phyloP scores from a whole-genome alignment of 306 rosid genomes.

The Quercus ilex region DNA sequence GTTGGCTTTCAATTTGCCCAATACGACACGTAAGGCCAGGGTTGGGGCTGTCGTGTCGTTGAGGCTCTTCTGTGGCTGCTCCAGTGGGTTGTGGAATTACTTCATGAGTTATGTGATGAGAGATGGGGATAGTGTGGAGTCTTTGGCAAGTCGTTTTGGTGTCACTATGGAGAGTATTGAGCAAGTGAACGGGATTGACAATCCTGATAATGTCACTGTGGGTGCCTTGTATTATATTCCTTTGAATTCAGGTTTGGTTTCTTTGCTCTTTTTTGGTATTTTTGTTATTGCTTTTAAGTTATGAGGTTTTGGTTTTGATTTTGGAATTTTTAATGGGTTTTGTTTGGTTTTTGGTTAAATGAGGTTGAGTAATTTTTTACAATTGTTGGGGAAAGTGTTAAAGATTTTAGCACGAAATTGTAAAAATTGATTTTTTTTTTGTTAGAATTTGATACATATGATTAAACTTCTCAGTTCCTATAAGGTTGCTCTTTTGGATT shows the following conservation, averaged over 20 bases:
- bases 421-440: too few species aligned
- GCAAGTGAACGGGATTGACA: constrained; percentile 61
- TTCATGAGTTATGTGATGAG: constrained; percentile 84
- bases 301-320: background rate
- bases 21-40: constrained; percentile 54
- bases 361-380: background rate
- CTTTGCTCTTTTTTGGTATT: background rate
- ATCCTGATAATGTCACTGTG: constrained; percentile 81
- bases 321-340: background rate
- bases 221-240: constrained; percentile 89
- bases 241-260: constrained; percentile 67
- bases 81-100: constrained; percentile 90
- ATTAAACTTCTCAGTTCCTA: background rate
- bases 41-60: constrained; percentile 74
- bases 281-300: background rate
- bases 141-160: constrained; percentile 90
- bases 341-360: background rate
- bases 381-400: too few species aligned
- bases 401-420: too few species aligned
- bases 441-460: too few species aligned
- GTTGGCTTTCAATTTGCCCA: constrained; percentile 48
- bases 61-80: constrained; percentile 88
- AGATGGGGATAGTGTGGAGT: constrained; percentile 76
- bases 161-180: constrained; percentile 96
- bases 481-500: background rate